Percentiles rank a stretch among this genome's conserved stretches.
Conservation (phyloP, 2,329 filamentous ascomycete genomes). For the Penicillium digitatum region DNA sequence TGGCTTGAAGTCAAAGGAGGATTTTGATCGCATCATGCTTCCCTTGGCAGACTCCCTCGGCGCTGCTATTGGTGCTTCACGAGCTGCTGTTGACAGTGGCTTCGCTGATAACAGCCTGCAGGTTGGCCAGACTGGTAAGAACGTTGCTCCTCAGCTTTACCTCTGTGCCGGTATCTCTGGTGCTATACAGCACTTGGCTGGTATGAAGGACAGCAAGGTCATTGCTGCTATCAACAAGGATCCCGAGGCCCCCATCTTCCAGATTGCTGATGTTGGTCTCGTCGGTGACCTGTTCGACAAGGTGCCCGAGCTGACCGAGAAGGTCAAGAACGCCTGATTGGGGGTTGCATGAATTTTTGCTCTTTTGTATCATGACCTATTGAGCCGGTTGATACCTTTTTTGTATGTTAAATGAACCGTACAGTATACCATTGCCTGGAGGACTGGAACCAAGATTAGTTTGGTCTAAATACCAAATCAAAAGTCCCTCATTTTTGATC, state of each 20-base stretch:
- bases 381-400: conserved; percentile 8
- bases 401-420: conserved; percentile 13
- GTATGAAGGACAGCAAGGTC: conserved; percentile 99
- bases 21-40: conserved; percentile 89
- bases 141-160: conserved; percentile 93
- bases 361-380: conserved; percentile 21
- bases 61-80: conserved; percentile 91
- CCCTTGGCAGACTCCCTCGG: conserved; percentile 88
- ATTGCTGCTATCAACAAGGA: conserved; percentile 99
- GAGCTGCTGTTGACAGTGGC: conserved; percentile 92
- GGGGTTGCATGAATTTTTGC: conserved; percentile 5
- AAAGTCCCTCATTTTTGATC: not conserved
- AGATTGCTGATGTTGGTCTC: conserved; percentile 91
- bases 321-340: conserved; percentile 61
- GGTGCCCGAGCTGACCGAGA: conserved; percentile 93
- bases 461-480: conserved; percentile 9
- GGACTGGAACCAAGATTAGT: conserved; percentile 1
- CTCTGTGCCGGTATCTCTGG: conserved; percentile 94
- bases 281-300: conserved; percentile 95
- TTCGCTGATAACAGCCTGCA: conserved; percentile 98
- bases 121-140: conserved; percentile 97
- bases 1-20: conserved; percentile 94
- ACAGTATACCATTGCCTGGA: conserved; percentile 21
- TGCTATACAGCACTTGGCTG: conserved; percentile 94
- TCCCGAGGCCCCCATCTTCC: conserved; percentile 93